A percentile compares a stretch with the other conserved stretches of the same genome.
These are phyloP conservation scores for Graphiopsis chlorocephala DNA, from an alignment of 2,329 filamentous ascomycete species.

Conservation along the genomic window DNA sequence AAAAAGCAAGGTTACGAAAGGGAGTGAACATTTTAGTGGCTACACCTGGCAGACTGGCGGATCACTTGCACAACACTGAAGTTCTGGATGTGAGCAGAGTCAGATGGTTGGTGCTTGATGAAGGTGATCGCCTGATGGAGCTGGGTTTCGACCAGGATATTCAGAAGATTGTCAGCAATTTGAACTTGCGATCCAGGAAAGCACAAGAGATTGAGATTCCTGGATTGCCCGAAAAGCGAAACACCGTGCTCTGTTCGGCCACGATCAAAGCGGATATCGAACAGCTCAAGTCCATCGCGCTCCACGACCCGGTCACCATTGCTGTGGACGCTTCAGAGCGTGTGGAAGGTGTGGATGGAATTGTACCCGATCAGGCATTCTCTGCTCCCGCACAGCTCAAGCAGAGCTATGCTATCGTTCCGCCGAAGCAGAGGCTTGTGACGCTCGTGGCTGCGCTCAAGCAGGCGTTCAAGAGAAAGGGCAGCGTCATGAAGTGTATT, in stretches of 20 bases:
- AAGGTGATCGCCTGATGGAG: constrained; percentile 98
- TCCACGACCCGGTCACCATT: constrained; percentile 88
- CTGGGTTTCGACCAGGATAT: constrained; percentile 95
- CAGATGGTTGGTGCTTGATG: constrained; percentile 89
- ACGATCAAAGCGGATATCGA: constrained; percentile 99
- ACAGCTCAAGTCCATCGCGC: constrained; percentile 86
- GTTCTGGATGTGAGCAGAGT: constrained; percentile 84
- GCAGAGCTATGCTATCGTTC: constrained; percentile 83
- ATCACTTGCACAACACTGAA: constrained; percentile 91
- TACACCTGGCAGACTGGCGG: constrained; percentile 84
- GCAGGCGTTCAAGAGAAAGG: constrained; percentile 80
- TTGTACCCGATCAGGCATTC: constrained; percentile 57
- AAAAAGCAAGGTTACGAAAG: constrained; percentile 90
- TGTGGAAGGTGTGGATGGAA: constrained; percentile 44
- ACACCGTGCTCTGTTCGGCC: constrained; percentile 89
- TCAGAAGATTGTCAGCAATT: constrained; percentile 76
- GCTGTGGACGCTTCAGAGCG: constrained; percentile 59
- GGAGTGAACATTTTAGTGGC: constrained; percentile 94
- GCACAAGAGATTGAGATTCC: constrained; percentile 60
- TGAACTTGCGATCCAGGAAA: constrained; percentile 64
- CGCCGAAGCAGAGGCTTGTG: constrained; percentile 86
- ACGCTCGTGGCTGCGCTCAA: constrained; percentile 82
- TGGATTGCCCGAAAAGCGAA: constrained; percentile 69
- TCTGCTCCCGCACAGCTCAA: constrained; percentile 89
- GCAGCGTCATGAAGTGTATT: constrained; percentile 93